Percentiles rank a stretch among this genome's conserved stretches.
phyloP scores from a whole-genome alignment of 2,329 filamentous ascomycete genomes.

The Cladobotryum mycophilum region DNA sequence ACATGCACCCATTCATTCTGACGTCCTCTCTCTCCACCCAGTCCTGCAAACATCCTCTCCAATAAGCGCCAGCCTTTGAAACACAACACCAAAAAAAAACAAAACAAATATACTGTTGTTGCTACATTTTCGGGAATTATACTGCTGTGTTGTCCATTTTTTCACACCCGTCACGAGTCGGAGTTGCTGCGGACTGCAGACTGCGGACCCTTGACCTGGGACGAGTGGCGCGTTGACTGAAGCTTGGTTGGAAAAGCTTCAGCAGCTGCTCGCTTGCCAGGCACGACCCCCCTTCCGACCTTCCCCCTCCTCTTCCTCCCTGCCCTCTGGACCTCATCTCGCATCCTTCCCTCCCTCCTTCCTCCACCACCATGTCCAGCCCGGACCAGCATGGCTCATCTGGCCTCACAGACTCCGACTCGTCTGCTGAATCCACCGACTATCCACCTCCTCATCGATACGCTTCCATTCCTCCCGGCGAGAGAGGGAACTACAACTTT shows the following conservation, averaged over 20 bases:
- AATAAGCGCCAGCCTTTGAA: no score
- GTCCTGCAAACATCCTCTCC: no score
- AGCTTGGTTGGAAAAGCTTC: conserved; percentile 14
- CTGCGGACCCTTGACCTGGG: conserved; percentile 10
- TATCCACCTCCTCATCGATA: conserved; percentile 10
- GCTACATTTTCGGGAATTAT: neutral
- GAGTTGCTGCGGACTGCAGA: neutral
- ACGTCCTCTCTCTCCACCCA: neutral
- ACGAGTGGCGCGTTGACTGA: conserved; percentile 16
- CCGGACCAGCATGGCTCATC: conserved; percentile 21
- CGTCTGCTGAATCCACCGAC: conserved; percentile 15
- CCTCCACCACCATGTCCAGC: conserved; percentile 11
- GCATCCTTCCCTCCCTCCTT: neutral
- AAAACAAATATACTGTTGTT: neutral
- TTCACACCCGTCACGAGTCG: neutral
- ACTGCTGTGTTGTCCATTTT: neutral
- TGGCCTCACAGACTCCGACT: conserved; percentile 19
- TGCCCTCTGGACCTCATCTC: neutral
- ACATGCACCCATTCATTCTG: neutral
- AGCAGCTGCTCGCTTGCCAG: conserved; percentile 14
- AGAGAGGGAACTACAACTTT: conserved; percentile 39
- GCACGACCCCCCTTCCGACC: conserved; percentile 10
- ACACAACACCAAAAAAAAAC: no score
- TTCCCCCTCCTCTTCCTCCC: neutral
- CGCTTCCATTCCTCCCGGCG: conserved; percentile 29